These are phyloP conservation scores for Arbutus unedo DNA, from an alignment of 148 eudicot genomes.

Conservation along the genomic window DNA sequence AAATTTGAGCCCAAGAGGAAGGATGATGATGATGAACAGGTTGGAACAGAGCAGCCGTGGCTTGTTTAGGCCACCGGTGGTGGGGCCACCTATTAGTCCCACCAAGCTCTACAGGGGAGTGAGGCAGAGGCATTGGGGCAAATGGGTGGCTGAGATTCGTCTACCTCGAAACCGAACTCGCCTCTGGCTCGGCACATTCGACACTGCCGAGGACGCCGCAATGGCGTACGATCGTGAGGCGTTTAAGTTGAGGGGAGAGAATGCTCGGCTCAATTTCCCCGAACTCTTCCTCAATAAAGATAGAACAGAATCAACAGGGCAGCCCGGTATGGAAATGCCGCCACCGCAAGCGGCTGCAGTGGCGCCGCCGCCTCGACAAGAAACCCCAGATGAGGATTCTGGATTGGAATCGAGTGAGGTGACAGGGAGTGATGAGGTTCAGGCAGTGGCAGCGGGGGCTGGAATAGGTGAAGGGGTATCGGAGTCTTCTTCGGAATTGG, in stretches of 20 bases:
- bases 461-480: conserved; percentile 21
- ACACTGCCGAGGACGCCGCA: conserved; percentile 80
- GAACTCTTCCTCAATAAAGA: conserved; percentile 51
- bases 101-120: conserved; percentile 77
- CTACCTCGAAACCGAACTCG: conserved; percentile 65
- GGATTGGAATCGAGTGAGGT: conserved; percentile 29
- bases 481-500: conserved; percentile 36
- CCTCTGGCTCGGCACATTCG: conserved; percentile 84
- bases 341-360: background rate
- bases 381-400: conserved; percentile 24
- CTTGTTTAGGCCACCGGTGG: conserved; percentile 30
- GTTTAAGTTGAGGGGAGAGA: conserved; percentile 61
- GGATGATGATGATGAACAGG: conserved; percentile 62
- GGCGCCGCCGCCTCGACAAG: conserved; percentile 5
- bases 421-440: conserved; percentile 17
- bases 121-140: conserved; percentile 86
- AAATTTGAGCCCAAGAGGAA: conserved; percentile 72
- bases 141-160: conserved; percentile 93
- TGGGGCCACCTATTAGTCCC: conserved; percentile 27
- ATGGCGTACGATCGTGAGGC: conserved; percentile 83
- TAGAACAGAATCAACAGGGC: conserved; percentile 8
- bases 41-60: conserved; percentile 23
- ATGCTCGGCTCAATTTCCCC: conserved; percentile 73
- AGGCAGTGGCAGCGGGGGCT: conserved; percentile 21
- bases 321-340: conserved; percentile 1